Evolutionary conservation across 345 rosid species (phyloP), one percentile per base, ranked within the genome.

Genomic region (Eucalyptus pauciflora): DNA sequence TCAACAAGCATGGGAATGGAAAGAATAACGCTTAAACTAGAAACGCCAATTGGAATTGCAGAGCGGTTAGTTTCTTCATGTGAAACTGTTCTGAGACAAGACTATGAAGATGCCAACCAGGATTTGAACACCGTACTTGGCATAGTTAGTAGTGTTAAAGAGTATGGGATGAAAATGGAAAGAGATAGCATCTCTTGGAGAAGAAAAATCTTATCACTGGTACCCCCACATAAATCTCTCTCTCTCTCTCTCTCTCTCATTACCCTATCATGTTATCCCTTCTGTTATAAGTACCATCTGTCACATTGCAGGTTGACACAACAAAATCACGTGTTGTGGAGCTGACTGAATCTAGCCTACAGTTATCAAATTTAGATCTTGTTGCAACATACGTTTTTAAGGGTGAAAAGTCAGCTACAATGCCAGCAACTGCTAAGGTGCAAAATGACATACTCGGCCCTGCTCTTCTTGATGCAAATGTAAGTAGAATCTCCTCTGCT

Each of bases 21-120:
- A 90, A 95, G 99, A 92, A 94, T 95, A 92, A 95, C 91, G 93
- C 99, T 98, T 91, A 98, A 97, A 93, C 96, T 98, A 88, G 98
- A 95, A 95, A 98, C 98, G 50, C 98, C 99, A 37, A 93, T 95
- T 89, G 93, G 93, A 50, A 96, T 97, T 92, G 97, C 99, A 17
- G 97, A 97, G 87, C 96, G 95, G 51, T 90, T 97, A 43, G 94
- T 97, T 90, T 94, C 98, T 89, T 90, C 95, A 24, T 95, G 95
- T 88, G 98, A 95, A 88, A 90, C 94, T 92, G 92, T 92, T 90
- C 90, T 94, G 91, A 89, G 93, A 89, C 93, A 95, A 92, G 97
- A 95, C 62, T 90, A 91, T 62, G 86, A 91, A 92, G 79, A 92
- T 90, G 96, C 98, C 41, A 91, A 86, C 91, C 94, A 93, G 91